Conservation (phyloP, 2,329 filamentous ascomycete species). For the Aspergillus sp. region DNA sequence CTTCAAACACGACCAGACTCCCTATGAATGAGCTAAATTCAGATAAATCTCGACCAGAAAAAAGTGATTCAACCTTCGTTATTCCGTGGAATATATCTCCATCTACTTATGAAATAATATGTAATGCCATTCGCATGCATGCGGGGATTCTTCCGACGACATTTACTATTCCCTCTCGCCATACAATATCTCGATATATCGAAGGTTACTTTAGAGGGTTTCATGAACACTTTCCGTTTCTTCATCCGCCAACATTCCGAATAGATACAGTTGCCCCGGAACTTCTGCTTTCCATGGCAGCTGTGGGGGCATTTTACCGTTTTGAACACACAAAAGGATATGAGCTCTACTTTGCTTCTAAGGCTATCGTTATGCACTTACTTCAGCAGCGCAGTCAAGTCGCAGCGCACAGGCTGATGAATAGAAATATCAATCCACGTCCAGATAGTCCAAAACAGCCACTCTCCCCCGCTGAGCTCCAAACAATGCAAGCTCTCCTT, state of each 20-base stretch:
- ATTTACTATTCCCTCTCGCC: conserved; percentile 54
- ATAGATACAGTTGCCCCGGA: conserved; percentile 57
- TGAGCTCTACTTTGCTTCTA: conserved; percentile 3
- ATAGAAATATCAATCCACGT: no score
- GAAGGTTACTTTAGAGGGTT: conserved; percentile 65
- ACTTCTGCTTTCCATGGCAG: conserved; percentile 60
- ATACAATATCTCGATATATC: conserved; percentile 62
- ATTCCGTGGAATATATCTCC: conserved; percentile 1
- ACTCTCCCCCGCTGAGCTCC: background rate
- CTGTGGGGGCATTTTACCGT: conserved; percentile 46
- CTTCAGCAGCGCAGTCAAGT: no score
- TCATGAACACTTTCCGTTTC: conserved; percentile 52
- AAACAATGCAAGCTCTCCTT: background rate
- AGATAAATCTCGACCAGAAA: background rate
- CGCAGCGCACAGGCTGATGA: no score
- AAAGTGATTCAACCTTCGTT: background rate
- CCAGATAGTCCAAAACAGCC: no score
- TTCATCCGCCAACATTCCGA: conserved; percentile 61
- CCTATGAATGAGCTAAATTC: no score
- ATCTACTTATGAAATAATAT: background rate
- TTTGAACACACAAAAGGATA: conserved; percentile 32
- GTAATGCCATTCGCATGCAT: background rate
- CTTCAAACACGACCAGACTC: no score
- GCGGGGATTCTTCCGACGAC: background rate
- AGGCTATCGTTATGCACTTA: background rate